Base-by-base conservation (phyloP, 2,329 filamentous ascomycete genomes). In the Aspergillus texensis region DNA sequence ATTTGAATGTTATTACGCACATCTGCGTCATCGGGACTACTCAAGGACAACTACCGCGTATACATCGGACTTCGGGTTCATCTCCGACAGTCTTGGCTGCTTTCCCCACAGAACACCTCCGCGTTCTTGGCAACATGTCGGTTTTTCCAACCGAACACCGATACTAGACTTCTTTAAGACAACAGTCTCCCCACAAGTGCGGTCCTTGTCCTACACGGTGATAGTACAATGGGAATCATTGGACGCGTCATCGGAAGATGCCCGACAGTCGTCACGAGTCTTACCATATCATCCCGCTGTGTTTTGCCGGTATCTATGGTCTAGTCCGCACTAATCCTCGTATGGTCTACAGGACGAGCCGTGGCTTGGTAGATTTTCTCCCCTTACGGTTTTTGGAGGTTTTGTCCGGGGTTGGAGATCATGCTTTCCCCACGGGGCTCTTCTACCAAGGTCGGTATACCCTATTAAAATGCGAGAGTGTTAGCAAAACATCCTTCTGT, bases 61-160 rank as follows among this genome's bases (percentile, higher is more conserved):
- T 53, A 45, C 46, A 65, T 72, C 75, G 75, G 74, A 65, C 39
- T 69, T 76, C 75, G 75, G 74, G 46, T 56, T 48, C 60, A 76
- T 72, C 62, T 64, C 73, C 75, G 75, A 75, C 55, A 32, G 41
- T 50, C 30, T 14, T 43, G 28, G 41, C 2, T 32, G 24, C 46
- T 30, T 48, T 36, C 46, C 24, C 48, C 43, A 11, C 32, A 48
- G 16, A 41, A 53, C 34, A 32, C 11, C 36, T 32, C 60, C 48
- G 39, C 62, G 32, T 28, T 52, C 55, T 55, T 57, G 14, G 39
- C 34, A 48, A 48, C 24, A 12, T n/a, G 30, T 66, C 66, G 67
- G 62, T n/a, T 26, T 61, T 64, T 24, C 19, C 21, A 11, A 6
- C 71, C 71, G 72, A 74, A 63, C 32, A 24, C 68, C 72, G 72